phyloP scores from a whole-genome alignment of 163 green algal species.

The Chlorella variabilis region DNA sequence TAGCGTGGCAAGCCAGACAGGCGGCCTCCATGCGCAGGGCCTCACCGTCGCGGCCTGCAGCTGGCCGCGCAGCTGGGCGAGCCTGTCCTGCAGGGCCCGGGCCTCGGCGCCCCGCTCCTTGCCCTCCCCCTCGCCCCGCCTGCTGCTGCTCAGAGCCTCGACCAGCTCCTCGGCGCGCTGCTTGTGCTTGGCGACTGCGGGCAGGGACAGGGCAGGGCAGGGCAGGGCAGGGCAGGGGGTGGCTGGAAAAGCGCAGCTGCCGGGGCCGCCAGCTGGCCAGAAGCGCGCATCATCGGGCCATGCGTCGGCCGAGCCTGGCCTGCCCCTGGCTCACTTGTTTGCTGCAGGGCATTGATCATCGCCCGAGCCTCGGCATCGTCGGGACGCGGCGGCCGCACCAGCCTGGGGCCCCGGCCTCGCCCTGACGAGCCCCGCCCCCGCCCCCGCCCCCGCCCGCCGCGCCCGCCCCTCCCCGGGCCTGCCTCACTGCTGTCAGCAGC shows the following conservation, averaged over 20 bases:
- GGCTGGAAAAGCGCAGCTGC: too few relatives aligned
- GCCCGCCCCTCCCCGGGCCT: too few relatives aligned
- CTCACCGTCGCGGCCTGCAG: background rate
- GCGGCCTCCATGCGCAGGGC: too few relatives aligned
- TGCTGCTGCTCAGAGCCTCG: background rate
- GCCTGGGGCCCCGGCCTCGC: background rate
- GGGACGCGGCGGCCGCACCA: background rate
- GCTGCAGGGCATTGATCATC: background rate
- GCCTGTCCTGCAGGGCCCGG: background rate
- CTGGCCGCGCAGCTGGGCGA: background rate
- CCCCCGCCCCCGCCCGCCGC: background rate
- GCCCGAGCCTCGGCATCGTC: background rate
- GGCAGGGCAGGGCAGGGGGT: too few relatives aligned
- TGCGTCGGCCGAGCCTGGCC: too few relatives aligned
- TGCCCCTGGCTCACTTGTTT: background rate
- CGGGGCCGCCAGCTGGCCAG: background rate
- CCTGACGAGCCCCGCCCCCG: background rate
- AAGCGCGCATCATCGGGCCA: background rate
- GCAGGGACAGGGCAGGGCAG: too few relatives aligned
- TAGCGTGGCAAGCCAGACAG: too few relatives aligned
- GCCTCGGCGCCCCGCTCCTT: background rate
- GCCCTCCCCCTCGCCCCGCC: background rate
- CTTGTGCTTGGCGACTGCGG: background rate
- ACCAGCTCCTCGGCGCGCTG: background rate
- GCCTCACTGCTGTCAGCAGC: background rate